Conservation (phyloP, 2,329 filamentous ascomycete species). For the Fusarium haematococcum region DNA sequence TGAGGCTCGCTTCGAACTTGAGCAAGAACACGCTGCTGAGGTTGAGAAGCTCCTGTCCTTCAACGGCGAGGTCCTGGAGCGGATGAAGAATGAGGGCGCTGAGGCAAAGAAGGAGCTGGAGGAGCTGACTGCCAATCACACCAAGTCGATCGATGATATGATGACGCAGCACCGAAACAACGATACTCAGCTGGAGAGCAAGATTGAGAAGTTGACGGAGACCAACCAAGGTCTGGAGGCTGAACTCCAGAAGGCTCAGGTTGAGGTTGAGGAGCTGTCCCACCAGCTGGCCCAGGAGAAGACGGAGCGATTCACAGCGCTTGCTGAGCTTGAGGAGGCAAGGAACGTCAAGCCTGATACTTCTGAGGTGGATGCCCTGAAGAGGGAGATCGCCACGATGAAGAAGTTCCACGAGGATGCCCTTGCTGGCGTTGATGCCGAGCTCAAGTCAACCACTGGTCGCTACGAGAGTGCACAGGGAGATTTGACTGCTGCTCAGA, state of each 20-base stretch:
- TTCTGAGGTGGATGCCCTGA: slow-evolving; percentile 64
- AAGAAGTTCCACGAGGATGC: slow-evolving; percentile 61
- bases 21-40: slow-evolving; percentile 59
- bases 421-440: slow-evolving; percentile 49
- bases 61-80: slow-evolving; percentile 57
- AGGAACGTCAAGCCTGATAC: slow-evolving; percentile 69
- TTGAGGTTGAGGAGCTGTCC: slow-evolving; percentile 62
- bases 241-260: slow-evolving; percentile 58
- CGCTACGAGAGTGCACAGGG: slow-evolving; percentile 50
- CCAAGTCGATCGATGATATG: slow-evolving; percentile 55
- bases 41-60: slow-evolving; percentile 60
- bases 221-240: slow-evolving; percentile 52
- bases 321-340: slow-evolving; percentile 70
- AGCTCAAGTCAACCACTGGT: slow-evolving; percentile 51
- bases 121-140: slow-evolving; percentile 52
- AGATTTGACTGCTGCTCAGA: slow-evolving; percentile 52
- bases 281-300: slow-evolving; percentile 69
- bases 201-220: slow-evolving; percentile 51
- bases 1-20: slow-evolving; percentile 57
- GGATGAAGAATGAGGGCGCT: slow-evolving; percentile 53
- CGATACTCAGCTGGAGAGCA: slow-evolving; percentile 50
- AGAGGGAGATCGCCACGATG: slow-evolving; percentile 60
- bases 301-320: slow-evolving; percentile 69
- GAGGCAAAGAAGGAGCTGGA: slow-evolving; percentile 58
- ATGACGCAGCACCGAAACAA: slow-evolving; percentile 54